These are phyloP conservation scores for Agaricus subrufescens DNA, from an alignment of 768 basidiomycete genomes.

Conservation along the genomic window DNA sequence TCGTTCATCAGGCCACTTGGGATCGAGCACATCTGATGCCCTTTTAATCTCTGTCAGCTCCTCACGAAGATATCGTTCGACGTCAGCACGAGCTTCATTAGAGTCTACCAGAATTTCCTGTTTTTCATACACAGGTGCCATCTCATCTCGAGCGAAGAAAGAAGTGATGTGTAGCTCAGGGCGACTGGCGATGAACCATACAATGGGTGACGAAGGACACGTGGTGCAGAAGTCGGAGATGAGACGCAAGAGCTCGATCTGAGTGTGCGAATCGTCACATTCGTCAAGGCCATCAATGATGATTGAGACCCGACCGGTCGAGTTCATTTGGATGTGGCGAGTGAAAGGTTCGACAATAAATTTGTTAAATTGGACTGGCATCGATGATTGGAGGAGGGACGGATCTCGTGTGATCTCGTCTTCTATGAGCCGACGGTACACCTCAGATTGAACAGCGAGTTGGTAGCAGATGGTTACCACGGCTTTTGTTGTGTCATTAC, in stretches of 20 bases:
- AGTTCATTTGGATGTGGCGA: not conserved
- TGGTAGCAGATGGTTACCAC: constrained; percentile 19
- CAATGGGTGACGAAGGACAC: constrained; percentile 8
- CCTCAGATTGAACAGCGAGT: constrained; percentile 9
- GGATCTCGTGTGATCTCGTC: not conserved
- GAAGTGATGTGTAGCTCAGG: constrained; percentile 18
- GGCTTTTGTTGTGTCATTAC: constrained; percentile 5
- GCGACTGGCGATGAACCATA: constrained; percentile 21
- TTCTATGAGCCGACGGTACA: constrained; percentile 1
- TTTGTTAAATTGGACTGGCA: constrained; percentile 8
- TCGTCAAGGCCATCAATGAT: constrained; percentile 24
- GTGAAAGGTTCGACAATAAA: constrained; percentile 13
- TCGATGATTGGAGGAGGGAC: not conserved
- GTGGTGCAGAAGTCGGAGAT: not conserved
- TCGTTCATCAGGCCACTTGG: constrained; percentile 14
- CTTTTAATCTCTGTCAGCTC: not conserved
- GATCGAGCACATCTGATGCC: not conserved
- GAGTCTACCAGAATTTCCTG: too few species aligned
- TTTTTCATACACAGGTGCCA: not conserved
- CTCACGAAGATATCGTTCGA: not conserved
- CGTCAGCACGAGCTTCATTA: too few species aligned
- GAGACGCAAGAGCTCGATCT: constrained; percentile 10
- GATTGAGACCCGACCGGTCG: not conserved
- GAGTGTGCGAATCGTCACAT: constrained; percentile 11
- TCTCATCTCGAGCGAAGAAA: constrained; percentile 1